Conservation (phyloP, 495 filamentous ascomycete genomes). For the Melanomma pulvis-pyrius region DNA sequence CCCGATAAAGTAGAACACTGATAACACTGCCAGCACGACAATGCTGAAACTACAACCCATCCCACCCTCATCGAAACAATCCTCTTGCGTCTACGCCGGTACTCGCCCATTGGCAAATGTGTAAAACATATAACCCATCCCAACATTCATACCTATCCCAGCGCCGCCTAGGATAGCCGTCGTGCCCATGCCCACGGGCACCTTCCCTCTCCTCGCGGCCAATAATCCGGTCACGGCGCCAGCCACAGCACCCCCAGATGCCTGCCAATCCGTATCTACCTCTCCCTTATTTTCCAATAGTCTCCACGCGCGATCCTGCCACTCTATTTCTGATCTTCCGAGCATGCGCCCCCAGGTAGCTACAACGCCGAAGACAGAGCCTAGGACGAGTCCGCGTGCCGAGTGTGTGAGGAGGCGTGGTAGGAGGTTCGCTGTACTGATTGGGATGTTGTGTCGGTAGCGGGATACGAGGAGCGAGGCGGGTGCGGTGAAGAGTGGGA, state of each 20-base stretch:
- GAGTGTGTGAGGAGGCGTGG: slow-evolving; percentile 25
- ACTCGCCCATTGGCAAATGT: slow-evolving; percentile 1
- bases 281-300: slow-evolving; percentile 58
- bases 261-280: slow-evolving; percentile 57
- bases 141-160: slow-evolving; percentile 50
- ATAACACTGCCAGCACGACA: too few relatives aligned
- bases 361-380: slow-evolving; percentile 39
- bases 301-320: slow-evolving; percentile 64
- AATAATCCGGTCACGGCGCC: slow-evolving; percentile 40
- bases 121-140: slow-evolving; percentile 42
- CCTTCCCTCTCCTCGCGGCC: slow-evolving; percentile 32
- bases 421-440: slow-evolving; percentile 10
- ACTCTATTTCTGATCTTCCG: slow-evolving; percentile 61
- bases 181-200: slow-evolving; percentile 15
- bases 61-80: too few relatives aligned
- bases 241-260: slow-evolving; percentile 45
- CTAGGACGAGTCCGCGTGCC: slow-evolving; percentile 43
- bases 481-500: slow-evolving; percentile 36
- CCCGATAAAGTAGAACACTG: too few relatives aligned
- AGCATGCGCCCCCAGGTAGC: slow-evolving; percentile 51
- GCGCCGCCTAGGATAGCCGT: slow-evolving; percentile 46
- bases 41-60: too few relatives aligned
- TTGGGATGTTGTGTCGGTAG: slow-evolving; percentile 4
- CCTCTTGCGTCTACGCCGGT: background rate
- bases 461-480: slow-evolving; percentile 17